Conservation (phyloP, 768 basidiomycete genomes). For the Podaxis rugospora region DNA sequence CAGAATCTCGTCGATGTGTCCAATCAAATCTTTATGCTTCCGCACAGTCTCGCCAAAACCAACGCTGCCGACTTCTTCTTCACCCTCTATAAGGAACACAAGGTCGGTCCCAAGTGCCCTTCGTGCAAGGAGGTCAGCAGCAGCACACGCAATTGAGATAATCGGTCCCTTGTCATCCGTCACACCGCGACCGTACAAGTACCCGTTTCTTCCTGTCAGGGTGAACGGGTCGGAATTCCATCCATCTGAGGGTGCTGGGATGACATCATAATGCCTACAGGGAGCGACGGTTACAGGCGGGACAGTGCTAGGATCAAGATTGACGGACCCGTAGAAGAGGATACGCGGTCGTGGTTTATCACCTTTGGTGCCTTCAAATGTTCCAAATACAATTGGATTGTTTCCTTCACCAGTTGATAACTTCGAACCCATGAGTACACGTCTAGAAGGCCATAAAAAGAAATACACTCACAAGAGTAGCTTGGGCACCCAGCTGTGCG, state of each 20-base stretch:
- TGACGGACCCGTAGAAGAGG: conserved; percentile 80
- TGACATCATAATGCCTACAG: conserved; percentile 89
- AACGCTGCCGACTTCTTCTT: conserved; percentile 91
- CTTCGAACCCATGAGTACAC: conserved; percentile 31
- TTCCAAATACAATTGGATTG: conserved; percentile 89
- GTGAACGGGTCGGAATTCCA: conserved; percentile 87
- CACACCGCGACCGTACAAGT: conserved; percentile 85
- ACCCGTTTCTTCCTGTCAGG: conserved; percentile 80
- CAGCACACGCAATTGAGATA: conserved; percentile 86
- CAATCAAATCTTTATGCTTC: conserved; percentile 77
- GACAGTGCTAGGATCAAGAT: not conserved
- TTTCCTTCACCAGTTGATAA: conserved; percentile 69
- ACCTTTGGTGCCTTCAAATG: conserved; percentile 69
- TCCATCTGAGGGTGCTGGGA: conserved; percentile 65
- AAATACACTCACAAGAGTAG: conserved; percentile 55
- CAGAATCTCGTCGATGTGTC: conserved; percentile 83
- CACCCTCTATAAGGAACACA: conserved; percentile 90
- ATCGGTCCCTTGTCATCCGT: conserved; percentile 97
- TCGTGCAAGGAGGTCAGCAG: conserved; percentile 68
- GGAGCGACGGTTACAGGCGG: not conserved
- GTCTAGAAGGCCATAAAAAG: not conserved
- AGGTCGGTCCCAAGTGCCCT: conserved; percentile 82
- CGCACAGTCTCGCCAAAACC: conserved; percentile 80
- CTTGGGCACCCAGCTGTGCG: conserved; percentile 80
- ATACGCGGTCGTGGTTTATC: conserved; percentile 63